Evolutionary conservation across 768 basidiomycete species (phyloP), one percentile per base, ranked within the genome.

Genomic region (Asterophora parasitica): DNA sequence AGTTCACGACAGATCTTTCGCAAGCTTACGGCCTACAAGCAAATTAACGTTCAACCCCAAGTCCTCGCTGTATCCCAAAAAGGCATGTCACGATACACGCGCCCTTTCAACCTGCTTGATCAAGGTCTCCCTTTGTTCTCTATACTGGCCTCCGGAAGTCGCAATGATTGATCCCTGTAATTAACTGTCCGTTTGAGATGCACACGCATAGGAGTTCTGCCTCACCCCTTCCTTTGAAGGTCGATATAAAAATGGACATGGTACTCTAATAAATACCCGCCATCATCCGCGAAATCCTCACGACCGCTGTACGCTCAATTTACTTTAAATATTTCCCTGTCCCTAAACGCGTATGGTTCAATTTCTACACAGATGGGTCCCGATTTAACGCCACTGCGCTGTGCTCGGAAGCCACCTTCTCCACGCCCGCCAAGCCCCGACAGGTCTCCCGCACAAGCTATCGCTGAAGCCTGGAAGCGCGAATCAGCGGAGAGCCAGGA

Each of bases 401-500:
- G 58, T 47, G 52, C 58, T 48, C 61, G 64, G 56, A 64, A 67
- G 63, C 62, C 59, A 42, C 51, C 58, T 31, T 57, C 59, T 54
- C 61, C 59, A 46, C 36, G 31, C 30, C 54, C 66, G 23, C 52
- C 66, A 35, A 66, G 62, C 45, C 55, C 65, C 48, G 51, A 56
- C 31, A 53, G 74, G 56, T 72, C 81, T 9, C 79, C 80, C 31
- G 77, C 79, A 4, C 78, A 81, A 52, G 74, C 78, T 23, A 86
- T 88, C 61, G 82, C 80, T 30, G 77, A 81, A 34, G 81, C 80
- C 45, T 87, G 85, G 85, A 77, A 73, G 59, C 66, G 70, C 40
- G 81, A 84, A 64, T 76, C 79, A n/a, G 49, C 61, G 11, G 78
- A 83, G 63, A 78, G 66, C 53, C 75, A 83, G 61, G 74, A 77